Conservation (phyloP, 768 basidiomycete species). For the Harrya chromipes region DNA sequence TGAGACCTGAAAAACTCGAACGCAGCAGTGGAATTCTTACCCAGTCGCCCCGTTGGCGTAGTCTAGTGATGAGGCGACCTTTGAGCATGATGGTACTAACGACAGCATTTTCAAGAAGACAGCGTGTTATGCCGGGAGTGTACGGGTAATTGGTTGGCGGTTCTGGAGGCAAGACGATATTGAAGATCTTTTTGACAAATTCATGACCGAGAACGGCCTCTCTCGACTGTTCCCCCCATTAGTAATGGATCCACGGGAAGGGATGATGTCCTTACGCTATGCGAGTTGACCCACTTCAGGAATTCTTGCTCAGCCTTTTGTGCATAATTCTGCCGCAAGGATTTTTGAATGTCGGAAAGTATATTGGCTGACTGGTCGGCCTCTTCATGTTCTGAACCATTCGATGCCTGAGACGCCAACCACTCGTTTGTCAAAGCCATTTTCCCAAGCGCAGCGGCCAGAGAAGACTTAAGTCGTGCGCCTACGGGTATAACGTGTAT, state of each 20-base stretch:
- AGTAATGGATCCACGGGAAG: neutral
- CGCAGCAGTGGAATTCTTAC: conserved; percentile 33
- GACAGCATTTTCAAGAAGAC: conserved; percentile 54
- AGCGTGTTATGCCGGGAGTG: conserved; percentile 52
- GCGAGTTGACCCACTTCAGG: conserved; percentile 53
- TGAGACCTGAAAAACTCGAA: neutral
- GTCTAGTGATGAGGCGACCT: conserved; percentile 51
- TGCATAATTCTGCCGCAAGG: conserved; percentile 42
- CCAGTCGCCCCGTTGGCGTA: conserved; percentile 65
- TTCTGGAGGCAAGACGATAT: conserved; percentile 45
- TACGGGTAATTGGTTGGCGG: conserved; percentile 40
- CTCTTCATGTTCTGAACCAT: conserved; percentile 12
- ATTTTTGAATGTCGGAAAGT: conserved; percentile 36
- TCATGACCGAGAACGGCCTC: conserved; percentile 36
- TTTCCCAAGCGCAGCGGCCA: conserved; percentile 61
- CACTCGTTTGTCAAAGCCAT: conserved; percentile 44
- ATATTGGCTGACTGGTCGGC: conserved; percentile 29
- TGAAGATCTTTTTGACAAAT: conserved; percentile 60
- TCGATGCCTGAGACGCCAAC: conserved; percentile 29
- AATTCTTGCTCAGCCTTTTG: conserved; percentile 59
- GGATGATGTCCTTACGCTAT: conserved; percentile 20
- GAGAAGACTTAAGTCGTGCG: conserved; percentile 53
- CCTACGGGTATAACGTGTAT: conserved; percentile 59
- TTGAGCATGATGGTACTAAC: conserved; percentile 63
- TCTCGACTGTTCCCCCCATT: conserved; percentile 13